These are phyloP conservation scores for Jatropha curcas DNA, from an alignment of 345 rosid species.

Conservation along the genomic window DNA sequence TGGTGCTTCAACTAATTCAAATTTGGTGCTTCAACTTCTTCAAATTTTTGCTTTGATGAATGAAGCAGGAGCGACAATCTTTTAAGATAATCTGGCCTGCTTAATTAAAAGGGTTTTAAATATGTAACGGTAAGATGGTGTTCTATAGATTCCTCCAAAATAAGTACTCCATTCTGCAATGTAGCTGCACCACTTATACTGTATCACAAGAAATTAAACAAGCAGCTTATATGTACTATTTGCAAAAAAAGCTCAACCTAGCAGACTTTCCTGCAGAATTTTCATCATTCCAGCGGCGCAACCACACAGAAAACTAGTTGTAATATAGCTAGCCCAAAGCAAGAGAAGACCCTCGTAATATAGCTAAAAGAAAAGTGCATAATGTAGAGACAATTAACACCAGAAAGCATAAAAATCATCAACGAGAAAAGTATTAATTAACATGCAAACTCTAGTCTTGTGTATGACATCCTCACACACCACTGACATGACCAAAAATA, in stretches of 20 bases:
- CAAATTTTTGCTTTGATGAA: no score
- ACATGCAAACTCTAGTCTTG: slow-evolving; percentile 11
- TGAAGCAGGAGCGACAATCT: no score
- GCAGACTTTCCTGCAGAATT: not conserved
- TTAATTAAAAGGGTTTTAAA: no score
- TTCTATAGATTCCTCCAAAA: no score
- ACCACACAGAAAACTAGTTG: not conserved
- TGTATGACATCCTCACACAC: slow-evolving; percentile 7
- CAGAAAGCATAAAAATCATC: not conserved
- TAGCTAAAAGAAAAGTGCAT: not conserved
- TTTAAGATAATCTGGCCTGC: no score
- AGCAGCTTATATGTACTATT: no score
- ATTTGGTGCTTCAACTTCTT: no score
- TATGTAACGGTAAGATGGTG: no score
- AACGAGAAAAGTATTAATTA: not conserved
- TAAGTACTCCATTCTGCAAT: no score
- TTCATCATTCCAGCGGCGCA: not conserved
- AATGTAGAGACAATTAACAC: not conserved
- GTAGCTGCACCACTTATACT: no score
- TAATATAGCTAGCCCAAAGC: not conserved
- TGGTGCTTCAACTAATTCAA: not conserved
- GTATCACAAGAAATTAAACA: no score
- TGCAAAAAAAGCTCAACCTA: not conserved
- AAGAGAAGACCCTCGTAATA: not conserved
- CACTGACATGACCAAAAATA: slow-evolving; percentile 14